phyloP scores from a whole-genome alignment of 495 filamentous ascomycete species.

The Parathielavia hyrcaniae region DNA sequence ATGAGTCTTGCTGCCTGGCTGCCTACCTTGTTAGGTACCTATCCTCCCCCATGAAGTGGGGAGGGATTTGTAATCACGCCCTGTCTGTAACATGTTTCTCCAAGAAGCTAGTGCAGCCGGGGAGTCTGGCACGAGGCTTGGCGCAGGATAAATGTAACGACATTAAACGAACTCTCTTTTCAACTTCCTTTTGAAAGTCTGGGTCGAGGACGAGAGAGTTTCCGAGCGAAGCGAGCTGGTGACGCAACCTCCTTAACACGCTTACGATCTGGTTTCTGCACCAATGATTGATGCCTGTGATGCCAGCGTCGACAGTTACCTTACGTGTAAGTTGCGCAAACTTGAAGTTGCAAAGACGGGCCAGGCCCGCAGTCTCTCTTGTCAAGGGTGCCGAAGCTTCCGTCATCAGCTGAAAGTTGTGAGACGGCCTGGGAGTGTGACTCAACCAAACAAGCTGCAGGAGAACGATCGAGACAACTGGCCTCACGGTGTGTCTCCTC shows the following conservation, averaged over 20 bases:
- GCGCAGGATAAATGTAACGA: not conserved
- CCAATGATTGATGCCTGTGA: not conserved
- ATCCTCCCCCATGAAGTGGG: not conserved
- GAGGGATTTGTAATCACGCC: slow-evolving; percentile 6
- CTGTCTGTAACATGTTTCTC: not conserved
- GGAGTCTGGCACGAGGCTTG: not conserved
- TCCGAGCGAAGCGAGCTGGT: slow-evolving; percentile 1
- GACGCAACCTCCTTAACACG: not conserved
- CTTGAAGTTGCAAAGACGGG: no score
- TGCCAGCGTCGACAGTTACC: not conserved
- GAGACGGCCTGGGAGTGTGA: no score
- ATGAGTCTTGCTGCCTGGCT: not conserved
- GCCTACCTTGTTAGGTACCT: not conserved
- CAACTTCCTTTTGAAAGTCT: not conserved
- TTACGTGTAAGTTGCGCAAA: no score
- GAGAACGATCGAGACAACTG: no score
- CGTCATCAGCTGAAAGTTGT: no score
- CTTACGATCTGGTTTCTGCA: not conserved
- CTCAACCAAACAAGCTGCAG: no score
- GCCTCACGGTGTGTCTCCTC: not conserved
- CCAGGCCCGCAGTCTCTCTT: no score
- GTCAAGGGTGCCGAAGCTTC: no score
- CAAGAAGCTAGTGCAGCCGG: not conserved
- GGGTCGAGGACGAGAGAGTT: not conserved
- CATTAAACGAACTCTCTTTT: no score